Base-by-base conservation (phyloP, 2,329 filamentous ascomycete species). In the Zymoseptoria brevis region DNA sequence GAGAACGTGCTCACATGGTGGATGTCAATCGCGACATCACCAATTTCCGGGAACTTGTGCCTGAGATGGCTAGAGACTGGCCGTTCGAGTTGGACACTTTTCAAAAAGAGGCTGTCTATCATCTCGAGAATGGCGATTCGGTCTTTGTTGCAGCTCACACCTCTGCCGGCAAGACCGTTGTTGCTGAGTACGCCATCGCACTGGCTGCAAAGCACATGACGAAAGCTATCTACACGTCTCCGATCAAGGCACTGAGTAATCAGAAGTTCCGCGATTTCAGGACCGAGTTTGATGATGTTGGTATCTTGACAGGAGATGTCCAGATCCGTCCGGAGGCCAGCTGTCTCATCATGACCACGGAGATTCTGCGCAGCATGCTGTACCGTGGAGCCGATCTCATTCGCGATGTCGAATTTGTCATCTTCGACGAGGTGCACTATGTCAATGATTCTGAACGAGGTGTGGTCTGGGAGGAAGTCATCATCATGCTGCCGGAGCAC, bases 381-480 rank as follows among this genome's bases (percentile, higher is more conserved):
- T 99, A 99, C 71, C 85, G 93, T 60, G 94, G 94, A 61, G 93
- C 94, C 5, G 94, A 99, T 77, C 77, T 99, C 16, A 96, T 99
- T 66, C 85, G 94, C 67, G 94, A 99, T 71, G 94, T 99, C 8
- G 94, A 99, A 66, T 99, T 96, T 72, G 94, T 99, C 67, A 96
- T 99, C 54, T 99, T 99, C 63, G 94, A 99, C 69, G 94, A 99
- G 75, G 94, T 99, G 1, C 94, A 99, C 75, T 99, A 99, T 72
- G 93, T 99, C 65, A 99, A 97, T 71, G 94, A 99, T 72, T 82
- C 88, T 24, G 94, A 97, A 73, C 84, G 94, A 75, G 94, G 94
- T 69, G 94, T 99, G 5, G 94, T 99, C 0, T 99, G 94, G 94
- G 94, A 99, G 75, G 94, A 99, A 75, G 94, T 99, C 68, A 99